Base-by-base conservation (phyloP, 768 basidiomycete genomes). In the Auricularia heimuer region DNA sequence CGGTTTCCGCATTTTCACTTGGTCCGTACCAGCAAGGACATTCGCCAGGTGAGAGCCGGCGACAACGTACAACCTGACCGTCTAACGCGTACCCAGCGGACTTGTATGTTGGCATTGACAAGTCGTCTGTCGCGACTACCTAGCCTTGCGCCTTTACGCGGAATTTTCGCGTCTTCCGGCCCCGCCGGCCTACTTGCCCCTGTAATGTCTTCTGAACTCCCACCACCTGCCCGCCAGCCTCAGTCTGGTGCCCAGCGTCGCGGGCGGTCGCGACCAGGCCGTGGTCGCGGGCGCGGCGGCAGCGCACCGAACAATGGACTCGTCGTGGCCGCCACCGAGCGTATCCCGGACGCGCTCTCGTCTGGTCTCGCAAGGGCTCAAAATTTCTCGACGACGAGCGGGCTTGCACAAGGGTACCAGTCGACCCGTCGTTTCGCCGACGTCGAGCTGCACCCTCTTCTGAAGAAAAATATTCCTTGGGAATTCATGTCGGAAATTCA, bases 401-500 rank as follows among this genome's bases (percentile, higher is more conserved):
- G 56, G 14, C 24, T 60, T 7, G 29, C 34, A 6, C 16, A 14
- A 6, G 56, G 56, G 8, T 62, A 61, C 42, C 47, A 66, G 54
- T 42, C 42, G 16, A 35, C n/a, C 45, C 61, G 39, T n/a, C 8
- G 14, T 33, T 54, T 35, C 34, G 39, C 62, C 21, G 35, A 29
- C 39, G 33, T 35, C 24, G 29, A 60, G 14, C 29, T 60, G 36
- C 61, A 21, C 18, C 60, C 37, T 29, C 24, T 47, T n/a, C 33
- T 33, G 18, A 64, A 35, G 47, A 33, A 37, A n/a, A 35, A 14
- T 12, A 29, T 64, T 14, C 47, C 37, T n/a, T 60, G 56, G 56
- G 56, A 60, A 24, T 60, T 29, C 56, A 60, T 60, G 56, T 60
- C 56, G 12, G 56, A 60, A 35, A 60, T 60, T 29, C 56, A 60